phyloP scores from a whole-genome alignment of 306 rosid species.

The Rosa multiflora region DNA sequence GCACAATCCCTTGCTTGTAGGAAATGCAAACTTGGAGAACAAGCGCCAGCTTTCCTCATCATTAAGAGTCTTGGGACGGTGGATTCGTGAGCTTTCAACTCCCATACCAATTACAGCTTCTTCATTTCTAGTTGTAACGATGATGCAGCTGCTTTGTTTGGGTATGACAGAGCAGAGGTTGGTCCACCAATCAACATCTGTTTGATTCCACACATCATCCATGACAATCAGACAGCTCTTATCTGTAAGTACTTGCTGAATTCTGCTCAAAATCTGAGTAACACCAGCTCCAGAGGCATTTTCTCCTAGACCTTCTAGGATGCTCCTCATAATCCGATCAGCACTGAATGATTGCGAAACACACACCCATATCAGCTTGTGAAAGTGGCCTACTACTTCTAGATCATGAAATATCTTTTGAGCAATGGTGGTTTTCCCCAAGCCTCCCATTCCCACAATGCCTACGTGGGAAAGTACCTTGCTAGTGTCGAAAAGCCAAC shows the following conservation, averaged over 20 bases:
- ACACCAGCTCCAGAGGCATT: not conserved
- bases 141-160: not conserved
- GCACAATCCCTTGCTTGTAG: not conserved
- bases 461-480: not conserved
- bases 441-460: slow-evolving; percentile 26
- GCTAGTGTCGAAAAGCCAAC: not conserved
- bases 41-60: slow-evolving; percentile 11
- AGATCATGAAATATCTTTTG: not conserved
- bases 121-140: slow-evolving; percentile 8
- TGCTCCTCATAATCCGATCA: not conserved
- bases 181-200: not conserved
- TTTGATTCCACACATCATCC: slow-evolving; percentile 25
- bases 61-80: not conserved
- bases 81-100: not conserved
- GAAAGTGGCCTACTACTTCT: not conserved
- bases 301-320: not conserved
- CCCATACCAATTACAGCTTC: not conserved
- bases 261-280: not conserved
- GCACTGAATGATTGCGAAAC: slow-evolving; percentile 9
- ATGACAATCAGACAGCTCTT: slow-evolving; percentile 15
- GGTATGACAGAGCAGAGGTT: not conserved
- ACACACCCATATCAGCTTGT: slow-evolving; percentile 13
- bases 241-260: not conserved
- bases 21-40: slow-evolving; percentile 6
- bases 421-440: slow-evolving; percentile 26